Conservation (phyloP, 768 basidiomycete species). For the Boletus coccyginus region DNA sequence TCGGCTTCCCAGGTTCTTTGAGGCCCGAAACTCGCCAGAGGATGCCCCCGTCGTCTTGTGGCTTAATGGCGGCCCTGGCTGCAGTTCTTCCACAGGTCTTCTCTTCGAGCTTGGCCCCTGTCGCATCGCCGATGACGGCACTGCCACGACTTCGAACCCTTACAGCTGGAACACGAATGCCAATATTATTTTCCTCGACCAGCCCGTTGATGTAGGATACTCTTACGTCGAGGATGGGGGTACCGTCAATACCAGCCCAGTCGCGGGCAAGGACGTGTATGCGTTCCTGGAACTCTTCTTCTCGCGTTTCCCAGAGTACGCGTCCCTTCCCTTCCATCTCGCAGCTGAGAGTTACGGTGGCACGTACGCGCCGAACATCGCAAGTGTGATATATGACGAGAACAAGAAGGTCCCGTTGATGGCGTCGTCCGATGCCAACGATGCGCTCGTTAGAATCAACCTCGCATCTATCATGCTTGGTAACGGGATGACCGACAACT, state of each 20-base stretch:
- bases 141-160: conserved; percentile 68
- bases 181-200: conserved; percentile 58
- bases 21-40: conserved; percentile 69
- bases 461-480: conserved; percentile 82
- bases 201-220: conserved; percentile 88
- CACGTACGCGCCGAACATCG: conserved; percentile 83
- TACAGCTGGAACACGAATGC: conserved; percentile 82
- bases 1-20: conserved; percentile 70
- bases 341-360: conserved; percentile 81
- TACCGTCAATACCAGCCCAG: conserved; percentile 74
- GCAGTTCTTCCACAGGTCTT: conserved; percentile 77
- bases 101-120: conserved; percentile 95
- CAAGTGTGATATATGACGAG: conserved; percentile 73
- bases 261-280: conserved; percentile 88
- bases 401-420: conserved; percentile 57
- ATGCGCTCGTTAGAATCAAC: conserved; percentile 62
- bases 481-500: conserved; percentile 85
- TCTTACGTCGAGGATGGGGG: conserved; percentile 79
- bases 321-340: conserved; percentile 68
- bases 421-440: conserved; percentile 41
- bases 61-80: conserved; percentile 82
- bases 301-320: conserved; percentile 71
- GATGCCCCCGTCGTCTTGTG: conserved; percentile 85
- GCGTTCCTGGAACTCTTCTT: conserved; percentile 82
- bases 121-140: conserved; percentile 62